Evolutionary conservation across 1,284 basidiomycete genomes (phyloP).

Genomic region (Trichosporon inkin): DNA sequence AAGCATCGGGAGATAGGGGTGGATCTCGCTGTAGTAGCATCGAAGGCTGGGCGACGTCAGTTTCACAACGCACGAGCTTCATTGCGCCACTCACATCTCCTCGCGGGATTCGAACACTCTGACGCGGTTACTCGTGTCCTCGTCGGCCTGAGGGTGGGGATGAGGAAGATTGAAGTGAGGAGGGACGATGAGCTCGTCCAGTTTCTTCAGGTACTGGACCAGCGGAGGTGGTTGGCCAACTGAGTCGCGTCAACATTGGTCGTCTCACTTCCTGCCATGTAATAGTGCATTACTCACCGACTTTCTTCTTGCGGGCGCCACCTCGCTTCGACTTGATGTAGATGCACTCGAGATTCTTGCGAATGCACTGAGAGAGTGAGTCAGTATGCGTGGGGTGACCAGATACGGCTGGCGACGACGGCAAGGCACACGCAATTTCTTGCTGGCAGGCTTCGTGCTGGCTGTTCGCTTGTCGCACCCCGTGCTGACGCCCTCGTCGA

Average conservation of each 20-base stretch:
- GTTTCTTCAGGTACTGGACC: slow-evolving; percentile 42
- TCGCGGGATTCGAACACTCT: slow-evolving; percentile 34
- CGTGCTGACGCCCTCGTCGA: background rate
- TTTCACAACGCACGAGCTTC: no score
- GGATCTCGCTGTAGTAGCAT: slow-evolving; percentile 49
- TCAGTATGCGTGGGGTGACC: background rate
- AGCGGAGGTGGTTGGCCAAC: slow-evolving; percentile 40
- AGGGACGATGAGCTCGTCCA: slow-evolving; percentile 40
- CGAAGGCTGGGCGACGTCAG: slow-evolving; percentile 31
- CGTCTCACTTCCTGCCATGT: background rate
- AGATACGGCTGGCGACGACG: background rate
- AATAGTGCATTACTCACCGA: slow-evolving; percentile 24
- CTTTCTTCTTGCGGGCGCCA: slow-evolving; percentile 48
- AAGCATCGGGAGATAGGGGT: slow-evolving; percentile 48
- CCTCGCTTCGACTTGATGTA: slow-evolving; percentile 50
- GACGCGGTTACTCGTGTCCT: slow-evolving; percentile 42
- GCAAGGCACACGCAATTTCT: background rate
- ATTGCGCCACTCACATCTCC: slow-evolving; percentile 38
- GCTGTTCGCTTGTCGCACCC: background rate
- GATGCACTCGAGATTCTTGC: slow-evolving; percentile 45
- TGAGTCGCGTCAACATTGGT: slow-evolving; percentile 9
- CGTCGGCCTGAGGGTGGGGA: slow-evolving; percentile 21
- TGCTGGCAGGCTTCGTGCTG: no score
- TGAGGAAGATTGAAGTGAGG: slow-evolving; percentile 28
- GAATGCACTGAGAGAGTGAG: slow-evolving; percentile 34